A percentile compares a stretch with the other conserved stretches of the same genome.
Conservation (phyloP, 352 stramenopile species). For the Phytopythium cucurbitacearum region DNA sequence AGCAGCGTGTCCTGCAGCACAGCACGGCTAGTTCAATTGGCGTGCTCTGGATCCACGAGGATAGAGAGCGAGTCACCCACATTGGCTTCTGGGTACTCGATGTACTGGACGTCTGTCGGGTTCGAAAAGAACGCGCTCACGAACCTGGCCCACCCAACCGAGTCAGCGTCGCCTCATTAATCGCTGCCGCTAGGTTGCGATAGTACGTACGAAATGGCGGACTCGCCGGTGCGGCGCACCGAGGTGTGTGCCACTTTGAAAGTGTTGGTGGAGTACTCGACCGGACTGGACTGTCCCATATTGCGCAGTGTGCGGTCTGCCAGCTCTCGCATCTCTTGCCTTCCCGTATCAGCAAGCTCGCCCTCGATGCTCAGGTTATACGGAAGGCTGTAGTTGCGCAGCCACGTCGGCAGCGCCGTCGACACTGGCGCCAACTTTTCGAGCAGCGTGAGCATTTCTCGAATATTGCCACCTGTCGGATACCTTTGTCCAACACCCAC, state of each 20-base stretch:
- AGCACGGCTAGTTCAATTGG: background rate
- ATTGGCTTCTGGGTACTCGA: conserved; percentile 28
- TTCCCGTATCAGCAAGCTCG: conserved; percentile 29
- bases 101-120: conserved; percentile 31
- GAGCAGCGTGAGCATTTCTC: conserved; percentile 44
- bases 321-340: conserved; percentile 33
- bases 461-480: conserved; percentile 45
- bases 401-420: conserved; percentile 37
- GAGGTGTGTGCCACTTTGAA: conserved; percentile 53
- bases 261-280: conserved; percentile 26
- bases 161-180: background rate
- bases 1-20: conserved; percentile 31
- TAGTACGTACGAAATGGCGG: conserved; percentile 37
- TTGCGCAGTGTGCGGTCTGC: conserved; percentile 16
- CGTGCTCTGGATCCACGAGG: background rate
- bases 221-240: conserved; percentile 48
- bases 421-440: conserved; percentile 32
- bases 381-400: conserved; percentile 56
- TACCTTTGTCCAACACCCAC: conserved; percentile 22
- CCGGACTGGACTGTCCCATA: conserved; percentile 13
- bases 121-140: conserved; percentile 48
- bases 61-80: conserved; percentile 6
- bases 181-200: no score
- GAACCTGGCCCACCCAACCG: conserved; percentile 26
- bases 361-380: conserved; percentile 59